phyloP scores from a whole-genome alignment of 805 yeast species.

The Martiniozyma abietophila region DNA sequence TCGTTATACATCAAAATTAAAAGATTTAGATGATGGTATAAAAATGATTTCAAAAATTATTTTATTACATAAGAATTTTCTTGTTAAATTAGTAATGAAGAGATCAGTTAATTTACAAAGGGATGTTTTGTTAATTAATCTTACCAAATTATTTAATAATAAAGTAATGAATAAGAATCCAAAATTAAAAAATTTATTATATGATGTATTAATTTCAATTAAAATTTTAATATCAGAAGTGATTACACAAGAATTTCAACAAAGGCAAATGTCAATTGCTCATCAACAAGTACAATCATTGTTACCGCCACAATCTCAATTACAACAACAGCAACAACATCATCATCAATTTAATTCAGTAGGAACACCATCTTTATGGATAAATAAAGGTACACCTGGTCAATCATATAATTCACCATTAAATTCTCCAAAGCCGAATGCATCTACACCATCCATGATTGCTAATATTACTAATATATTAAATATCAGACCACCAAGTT shows the following conservation, averaged over 20 bases:
- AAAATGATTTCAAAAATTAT: slow-evolving; percentile 44
- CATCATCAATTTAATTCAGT: slow-evolving; percentile 13
- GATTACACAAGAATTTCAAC: slow-evolving; percentile 12
- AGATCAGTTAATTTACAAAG: slow-evolving; percentile 32
- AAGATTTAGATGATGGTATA: slow-evolving; percentile 23
- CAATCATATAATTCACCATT: neutral
- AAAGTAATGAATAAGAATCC: slow-evolving; percentile 34
- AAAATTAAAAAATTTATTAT: slow-evolving; percentile 45
- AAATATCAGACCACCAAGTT: slow-evolving; percentile 26
- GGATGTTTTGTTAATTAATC: slow-evolving; percentile 37
- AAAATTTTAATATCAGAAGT: slow-evolving; percentile 31
- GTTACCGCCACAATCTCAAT: neutral
- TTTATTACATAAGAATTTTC: slow-evolving; percentile 45
- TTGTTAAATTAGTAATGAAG: slow-evolving; percentile 37
- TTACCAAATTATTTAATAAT: slow-evolving; percentile 38
- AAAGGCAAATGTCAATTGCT: slow-evolving; percentile 1
- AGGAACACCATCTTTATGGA: slow-evolving; percentile 13
- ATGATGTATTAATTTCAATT: slow-evolving; percentile 49
- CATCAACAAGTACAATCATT: neutral
- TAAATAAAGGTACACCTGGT: slow-evolving; percentile 17
- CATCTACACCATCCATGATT: slow-evolving; percentile 4
- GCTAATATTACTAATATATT: slow-evolving; percentile 15
- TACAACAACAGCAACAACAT: neutral
- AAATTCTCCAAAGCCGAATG: slow-evolving; percentile 1
- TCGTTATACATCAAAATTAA: slow-evolving; percentile 14